Evolutionary conservation across 2,329 filamentous ascomycete species (phyloP), one percentile per base, ranked within the genome.

Genomic region (Aspergillus caelatus): DNA sequence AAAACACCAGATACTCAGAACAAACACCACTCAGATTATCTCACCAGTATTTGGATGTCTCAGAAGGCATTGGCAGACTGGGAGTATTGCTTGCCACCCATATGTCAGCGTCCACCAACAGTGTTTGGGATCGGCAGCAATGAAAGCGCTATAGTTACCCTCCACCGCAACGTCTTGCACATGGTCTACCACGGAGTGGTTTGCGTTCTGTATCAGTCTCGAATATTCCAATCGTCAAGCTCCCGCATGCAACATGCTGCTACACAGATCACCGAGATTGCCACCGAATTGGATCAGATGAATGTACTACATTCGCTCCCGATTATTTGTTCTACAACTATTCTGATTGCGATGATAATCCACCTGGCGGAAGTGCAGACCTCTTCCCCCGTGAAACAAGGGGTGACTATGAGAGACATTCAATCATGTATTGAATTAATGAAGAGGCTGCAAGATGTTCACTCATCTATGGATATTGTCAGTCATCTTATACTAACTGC

Each of bases 301-400:
- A 36, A 36, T 6, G 11, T 46, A 2, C 21, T 45, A 0, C 28
- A 19, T n/a, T 57, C 23, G 5, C 55, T 57, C 19, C 55, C 55
- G 23, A 26, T 45, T 16, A 57, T 36, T 2, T 39, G 55, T n/a
- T 23, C 26, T 21, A 57, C 55, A 2, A 23, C 21, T 32, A 57
- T 57, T 10, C 39, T 57, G 14, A 57, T 57, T 57, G 55, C 55
- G 6, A 57, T 43, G 55, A 45, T 57, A 28, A 28, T 57, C 26
- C 34, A 57, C 23, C 26, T 57, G 14, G n/a, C 36, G n/a, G 21
- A 32, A 4, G 21, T 32, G 14, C 19, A 43, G 12, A 19, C 21
- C 3, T 19, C 55, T 12, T 36, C 39, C 4, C 5, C 21, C n/a
- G 3, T 43, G 2, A 23, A 43, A 14, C 34, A 36, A 23, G 39